These are phyloP conservation scores for Metarhizium robertsii DNA, from an alignment of 2,329 filamentous ascomycete species.

Conservation along the genomic window DNA sequence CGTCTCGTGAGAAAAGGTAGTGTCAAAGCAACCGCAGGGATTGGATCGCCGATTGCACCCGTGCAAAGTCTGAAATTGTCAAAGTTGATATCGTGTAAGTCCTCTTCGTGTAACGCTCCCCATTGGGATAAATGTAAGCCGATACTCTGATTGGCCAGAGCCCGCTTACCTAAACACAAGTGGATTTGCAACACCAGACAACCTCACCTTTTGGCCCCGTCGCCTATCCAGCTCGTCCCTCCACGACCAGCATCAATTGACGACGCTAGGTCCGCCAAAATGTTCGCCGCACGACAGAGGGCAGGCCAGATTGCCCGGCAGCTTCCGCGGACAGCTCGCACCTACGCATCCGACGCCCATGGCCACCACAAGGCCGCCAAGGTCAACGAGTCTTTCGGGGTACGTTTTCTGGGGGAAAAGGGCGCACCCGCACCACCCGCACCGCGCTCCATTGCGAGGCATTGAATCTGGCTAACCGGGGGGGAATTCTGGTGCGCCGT, in stretches of 20 bases:
- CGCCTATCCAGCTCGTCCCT: slow-evolving; percentile 6
- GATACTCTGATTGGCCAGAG: slow-evolving; percentile 13
- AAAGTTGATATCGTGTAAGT: neutral
- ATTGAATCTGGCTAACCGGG: neutral
- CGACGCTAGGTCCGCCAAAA: slow-evolving; percentile 21
- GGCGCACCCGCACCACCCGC: neutral
- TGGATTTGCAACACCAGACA: slow-evolving; percentile 13
- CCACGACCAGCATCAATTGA: slow-evolving; percentile 23
- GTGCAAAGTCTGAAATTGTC: neutral
- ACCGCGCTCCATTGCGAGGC: neutral
- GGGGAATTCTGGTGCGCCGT: neutral
- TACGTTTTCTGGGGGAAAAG: slow-evolving; percentile 27
- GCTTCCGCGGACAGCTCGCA: slow-evolving; percentile 31
- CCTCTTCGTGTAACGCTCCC: neutral
- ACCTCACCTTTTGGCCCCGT: slow-evolving; percentile 14
- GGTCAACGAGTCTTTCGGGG: slow-evolving; percentile 46
- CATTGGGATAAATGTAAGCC: neutral
- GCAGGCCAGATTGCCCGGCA: slow-evolving; percentile 27
- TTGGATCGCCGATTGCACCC: neutral
- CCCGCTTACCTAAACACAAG: slow-evolving; percentile 17
- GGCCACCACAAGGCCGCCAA: slow-evolving; percentile 35
- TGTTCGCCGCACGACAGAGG: slow-evolving; percentile 37
- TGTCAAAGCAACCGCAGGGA: neutral
- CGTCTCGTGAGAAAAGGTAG: neutral
- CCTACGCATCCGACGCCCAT: slow-evolving; percentile 46